Evolutionary conservation across 208 protist species (phyloP), one percentile per base, ranked within the genome.

Genomic region (Angomonas ambiguus): DNA sequence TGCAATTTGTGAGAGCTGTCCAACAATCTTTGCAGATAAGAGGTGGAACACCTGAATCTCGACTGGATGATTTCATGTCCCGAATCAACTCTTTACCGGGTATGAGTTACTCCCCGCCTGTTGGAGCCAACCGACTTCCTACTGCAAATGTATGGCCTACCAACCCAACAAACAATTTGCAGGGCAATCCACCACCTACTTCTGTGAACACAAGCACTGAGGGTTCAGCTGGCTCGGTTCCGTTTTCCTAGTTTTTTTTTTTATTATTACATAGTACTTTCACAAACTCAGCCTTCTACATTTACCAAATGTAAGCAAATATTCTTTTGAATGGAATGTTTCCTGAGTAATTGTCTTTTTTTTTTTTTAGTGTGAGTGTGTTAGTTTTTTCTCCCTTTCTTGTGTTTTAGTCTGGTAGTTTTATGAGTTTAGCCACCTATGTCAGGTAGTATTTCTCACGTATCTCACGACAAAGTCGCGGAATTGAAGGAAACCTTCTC

Each of bases 41-140:
- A 53, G 65, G 53, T 3, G 68, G 61, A 8, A 72, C 76, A 49
- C 60, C 82, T 27, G 58, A 67, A 25, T 58, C 76, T 31, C 74
- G 80, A 20, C 62, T 92, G 8, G 85, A 92, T 65, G 67, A 87
- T 48, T 87, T 92, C 77, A 51, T 92, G 22, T 73, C 74, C 20
- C 67, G 65, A 22, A 31, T 92, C 5, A 64, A 79, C n/a, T 53
- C 66, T 22, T 33, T 61, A 1, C 55, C 66, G 3, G 16, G 22
- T 13, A 25, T 70, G 16, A 63, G 33, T 53, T 20, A 33, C 66
- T 13, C 59, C 60, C 34, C n/a, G 18, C 22, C n/a, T 8, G 27
- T 56, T 5, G 49, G 49, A 56, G 49, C n/a, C 8, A 24, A 24
- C n/a, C 8, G 8, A 24, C 11, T 56, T 56, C 49, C 49, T 56